Evolutionary conservation across 345 rosid species (phyloP).

Genomic region (Microthlaspi erraticum): DNA sequence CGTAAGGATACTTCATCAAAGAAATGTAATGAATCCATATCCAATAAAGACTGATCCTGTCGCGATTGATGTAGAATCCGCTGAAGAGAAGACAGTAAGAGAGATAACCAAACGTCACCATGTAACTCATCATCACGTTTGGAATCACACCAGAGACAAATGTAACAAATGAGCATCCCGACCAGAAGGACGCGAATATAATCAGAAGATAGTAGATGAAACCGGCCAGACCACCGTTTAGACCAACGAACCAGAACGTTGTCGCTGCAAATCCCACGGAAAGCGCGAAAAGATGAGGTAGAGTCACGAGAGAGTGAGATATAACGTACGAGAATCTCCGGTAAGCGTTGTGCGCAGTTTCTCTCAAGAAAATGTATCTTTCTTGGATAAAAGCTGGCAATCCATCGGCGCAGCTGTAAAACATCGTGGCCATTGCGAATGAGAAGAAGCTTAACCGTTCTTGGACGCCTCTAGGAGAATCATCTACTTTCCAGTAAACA

Average conservation of each 20-base stretch:
- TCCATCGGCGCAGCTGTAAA: slow-evolving; percentile 54
- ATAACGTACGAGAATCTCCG: slow-evolving; percentile 87
- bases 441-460: slow-evolving; percentile 60
- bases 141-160: slow-evolving; percentile 78
- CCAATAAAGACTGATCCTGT: slow-evolving; percentile 73
- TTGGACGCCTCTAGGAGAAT: slow-evolving; percentile 51
- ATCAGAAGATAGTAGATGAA: slow-evolving; percentile 64
- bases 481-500: slow-evolving; percentile 60
- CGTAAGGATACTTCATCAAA: slow-evolving; percentile 78
- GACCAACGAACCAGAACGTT: slow-evolving; percentile 76
- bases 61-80: slow-evolving; percentile 79
- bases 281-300: slow-evolving; percentile 66
- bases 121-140: slow-evolving; percentile 79
- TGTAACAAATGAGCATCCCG: slow-evolving; percentile 81
- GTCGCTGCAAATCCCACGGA: slow-evolving; percentile 68
- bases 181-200: slow-evolving; percentile 77
- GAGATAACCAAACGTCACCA: slow-evolving; percentile 65
- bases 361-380: slow-evolving; percentile 81
- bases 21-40: slow-evolving; percentile 91
- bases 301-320: slow-evolving; percentile 64
- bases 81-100: slow-evolving; percentile 85
- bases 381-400: slow-evolving; percentile 61
- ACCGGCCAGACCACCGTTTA: slow-evolving; percentile 65
- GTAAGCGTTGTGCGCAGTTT: slow-evolving; percentile 52
- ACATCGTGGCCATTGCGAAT: slow-evolving; percentile 52